Conservation (phyloP, 345 rosid species). For the Raphanus raphanistrum region DNA sequence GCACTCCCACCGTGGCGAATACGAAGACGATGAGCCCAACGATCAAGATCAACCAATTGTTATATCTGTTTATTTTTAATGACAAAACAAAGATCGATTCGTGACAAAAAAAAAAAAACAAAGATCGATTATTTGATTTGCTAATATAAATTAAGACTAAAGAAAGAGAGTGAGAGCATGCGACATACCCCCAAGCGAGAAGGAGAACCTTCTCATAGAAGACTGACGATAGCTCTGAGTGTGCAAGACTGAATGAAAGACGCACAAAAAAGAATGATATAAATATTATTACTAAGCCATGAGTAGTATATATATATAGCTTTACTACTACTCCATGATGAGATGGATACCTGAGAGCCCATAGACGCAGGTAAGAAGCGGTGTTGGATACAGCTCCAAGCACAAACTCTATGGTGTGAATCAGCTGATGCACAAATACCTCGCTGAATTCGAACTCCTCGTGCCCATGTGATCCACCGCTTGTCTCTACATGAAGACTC, state of each 20-base stretch:
- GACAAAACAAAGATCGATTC: background rate
- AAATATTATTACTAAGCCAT: background rate
- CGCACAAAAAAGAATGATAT: background rate
- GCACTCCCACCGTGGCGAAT: constrained; percentile 88
- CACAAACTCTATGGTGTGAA: constrained; percentile 96
- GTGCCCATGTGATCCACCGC: constrained; percentile 65
- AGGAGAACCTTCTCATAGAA: constrained; percentile 98
- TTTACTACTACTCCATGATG: background rate
- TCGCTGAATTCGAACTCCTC: constrained; percentile 97
- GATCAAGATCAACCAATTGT: constrained; percentile 67
- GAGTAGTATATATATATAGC: background rate
- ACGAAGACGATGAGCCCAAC: constrained; percentile 70
- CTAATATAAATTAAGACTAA: background rate
- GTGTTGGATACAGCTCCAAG: constrained; percentile 99
- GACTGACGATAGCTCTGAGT: constrained; percentile 88
- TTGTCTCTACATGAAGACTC: constrained; percentile 62
- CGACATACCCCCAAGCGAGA: constrained; percentile 71
- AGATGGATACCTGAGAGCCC: constrained; percentile 89
- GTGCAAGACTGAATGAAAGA: constrained; percentile 67
- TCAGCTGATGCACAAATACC: constrained; percentile 92
- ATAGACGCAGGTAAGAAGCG: constrained; percentile 91
- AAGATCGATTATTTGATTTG: background rate
- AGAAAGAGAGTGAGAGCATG: background rate
- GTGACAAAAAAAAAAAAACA: background rate
- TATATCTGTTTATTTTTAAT: constrained; percentile 50